A percentile compares a stretch with the other conserved stretches of the same genome.
These are phyloP conservation scores for Phaeotremella skinneri DNA, from an alignment of 768 basidiomycete species.

Conservation along the genomic window DNA sequence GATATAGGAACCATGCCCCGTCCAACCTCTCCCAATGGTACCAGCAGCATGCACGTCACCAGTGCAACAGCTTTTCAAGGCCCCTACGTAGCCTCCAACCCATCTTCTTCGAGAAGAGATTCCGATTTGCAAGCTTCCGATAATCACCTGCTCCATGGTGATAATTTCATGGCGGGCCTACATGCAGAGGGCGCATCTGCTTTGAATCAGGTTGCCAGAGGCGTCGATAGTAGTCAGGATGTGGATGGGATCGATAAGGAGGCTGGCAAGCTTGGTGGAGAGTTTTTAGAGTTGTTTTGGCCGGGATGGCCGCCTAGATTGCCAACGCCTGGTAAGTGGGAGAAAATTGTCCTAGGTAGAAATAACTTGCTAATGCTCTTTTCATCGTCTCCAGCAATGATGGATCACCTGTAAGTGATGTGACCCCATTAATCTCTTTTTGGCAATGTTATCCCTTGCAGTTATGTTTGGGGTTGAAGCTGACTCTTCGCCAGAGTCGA, in stretches of 20 bases:
- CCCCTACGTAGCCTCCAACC: background rate
- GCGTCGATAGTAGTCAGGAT: background rate
- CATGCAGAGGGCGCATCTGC: background rate
- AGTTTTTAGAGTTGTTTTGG: conserved; percentile 30
- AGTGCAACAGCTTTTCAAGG: background rate
- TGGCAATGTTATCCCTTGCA: too few species aligned
- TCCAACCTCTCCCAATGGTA: too few species aligned
- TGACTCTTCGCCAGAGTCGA: conserved; percentile 59
- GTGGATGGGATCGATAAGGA: conserved; percentile 20
- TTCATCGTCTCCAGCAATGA: conserved; percentile 14
- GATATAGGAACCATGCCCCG: background rate
- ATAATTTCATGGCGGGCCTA: background rate
- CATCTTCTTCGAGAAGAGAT: background rate
- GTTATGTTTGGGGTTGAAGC: background rate
- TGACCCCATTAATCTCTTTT: background rate
- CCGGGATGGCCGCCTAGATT: conserved; percentile 33
- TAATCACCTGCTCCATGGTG: background rate
- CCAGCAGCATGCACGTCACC: too few species aligned
- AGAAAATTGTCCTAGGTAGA: background rate
- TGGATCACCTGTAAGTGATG: conserved; percentile 28
- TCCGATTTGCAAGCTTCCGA: background rate
- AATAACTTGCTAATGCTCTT: background rate
- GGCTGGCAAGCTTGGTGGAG: conserved; percentile 24
- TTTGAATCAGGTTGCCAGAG: background rate
- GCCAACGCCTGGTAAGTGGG: conserved; percentile 26